Evolutionary conservation across 2,329 filamentous ascomycete species (phyloP), one percentile per base, ranked within the genome.

Genomic region (Lachnellula subtilissima): DNA sequence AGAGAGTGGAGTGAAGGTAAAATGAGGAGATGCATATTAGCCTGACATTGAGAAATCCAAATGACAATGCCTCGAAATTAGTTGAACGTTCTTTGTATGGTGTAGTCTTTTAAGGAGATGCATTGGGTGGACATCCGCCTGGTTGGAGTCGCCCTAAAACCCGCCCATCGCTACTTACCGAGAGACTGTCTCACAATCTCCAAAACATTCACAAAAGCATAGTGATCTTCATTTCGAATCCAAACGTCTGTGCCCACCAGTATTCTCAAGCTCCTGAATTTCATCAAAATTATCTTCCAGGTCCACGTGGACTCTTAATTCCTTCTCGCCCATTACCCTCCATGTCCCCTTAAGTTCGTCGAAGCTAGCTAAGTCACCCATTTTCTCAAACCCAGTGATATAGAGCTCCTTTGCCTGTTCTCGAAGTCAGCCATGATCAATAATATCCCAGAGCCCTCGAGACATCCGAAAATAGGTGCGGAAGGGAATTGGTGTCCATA

Each of bases 251-350:
- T 32, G 28, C 23, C 28, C n/a, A 25, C 36, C 37, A 36, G 50
- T 39, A 35, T 52, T 40, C 32, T 58, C 56, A 32, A 54, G 3
- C 36, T 61, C 58, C 7, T 49, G 52, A 39, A 65, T 59, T 36
- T 65, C 62, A 40, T 69, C 65, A 50, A 69, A 64, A n/a, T 43
- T 53, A 39, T 76, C 73, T 58, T 79, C 76, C 32, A 84, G 66
- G 64, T 84, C 76, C 52, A 81, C 71, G 70, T 82, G 79, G 23
- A 86, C 68, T 57, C 85, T 74, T 58, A 86, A 59, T 63, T 84
- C 84, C 69, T 85, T 85, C 70, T 87, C 84, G 14, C 75, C 72
- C 66, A 86, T 73, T 6, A 84, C 75, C 59, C 78, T 75, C 67
- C 80, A 82, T 15, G 85, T 67, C 50, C 75, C 75, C 52, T 72